phyloP scores from a whole-genome alignment of 2,329 filamentous ascomycete species.

The Hypoxylon sp. region DNA sequence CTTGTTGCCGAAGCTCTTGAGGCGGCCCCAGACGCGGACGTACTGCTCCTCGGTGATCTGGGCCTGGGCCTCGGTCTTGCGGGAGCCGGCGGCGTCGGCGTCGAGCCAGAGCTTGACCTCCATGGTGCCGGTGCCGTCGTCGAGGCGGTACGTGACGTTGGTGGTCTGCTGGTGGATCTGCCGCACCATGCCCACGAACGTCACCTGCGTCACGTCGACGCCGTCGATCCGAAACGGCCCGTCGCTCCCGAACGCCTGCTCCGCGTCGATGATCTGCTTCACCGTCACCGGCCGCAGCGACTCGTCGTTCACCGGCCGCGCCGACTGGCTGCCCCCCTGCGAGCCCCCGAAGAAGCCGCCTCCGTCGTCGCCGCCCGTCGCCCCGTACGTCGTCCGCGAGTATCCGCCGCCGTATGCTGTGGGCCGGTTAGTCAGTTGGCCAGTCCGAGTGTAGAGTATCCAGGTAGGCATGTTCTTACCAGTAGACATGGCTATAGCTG shows the following conservation, averaged over 20 bases:
- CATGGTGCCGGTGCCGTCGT: slow-evolving; percentile 91
- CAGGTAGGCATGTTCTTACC: background rate
- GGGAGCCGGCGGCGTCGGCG: slow-evolving; percentile 61
- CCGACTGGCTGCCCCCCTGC: slow-evolving; percentile 63
- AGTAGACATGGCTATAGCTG: slow-evolving; percentile 21
- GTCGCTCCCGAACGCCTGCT: slow-evolving; percentile 71
- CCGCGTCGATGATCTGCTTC: slow-evolving; percentile 88
- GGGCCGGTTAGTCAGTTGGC: slow-evolving; percentile 39
- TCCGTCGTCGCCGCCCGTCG: slow-evolving; percentile 64
- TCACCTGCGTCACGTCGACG: slow-evolving; percentile 75
- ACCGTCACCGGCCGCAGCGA: slow-evolving; percentile 93
- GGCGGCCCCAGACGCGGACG: slow-evolving; percentile 83
- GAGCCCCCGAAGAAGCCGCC: slow-evolving; percentile 69
- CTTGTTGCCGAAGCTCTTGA: slow-evolving; percentile 86
- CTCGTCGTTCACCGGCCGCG: slow-evolving; percentile 74
- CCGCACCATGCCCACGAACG: slow-evolving; percentile 90
- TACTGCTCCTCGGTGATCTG: slow-evolving; percentile 77
- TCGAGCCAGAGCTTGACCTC: slow-evolving; percentile 92
- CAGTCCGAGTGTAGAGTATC: background rate
- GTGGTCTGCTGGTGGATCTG: slow-evolving; percentile 86
- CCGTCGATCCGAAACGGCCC: slow-evolving; percentile 87
- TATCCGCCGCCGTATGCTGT: slow-evolving; percentile 60
- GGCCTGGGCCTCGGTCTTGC: slow-evolving; percentile 55
- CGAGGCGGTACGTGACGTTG: slow-evolving; percentile 90
- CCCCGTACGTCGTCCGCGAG: slow-evolving; percentile 59